Base-by-base conservation (phyloP, 768 basidiomycete species). In the Boletus reticuloceps region DNA sequence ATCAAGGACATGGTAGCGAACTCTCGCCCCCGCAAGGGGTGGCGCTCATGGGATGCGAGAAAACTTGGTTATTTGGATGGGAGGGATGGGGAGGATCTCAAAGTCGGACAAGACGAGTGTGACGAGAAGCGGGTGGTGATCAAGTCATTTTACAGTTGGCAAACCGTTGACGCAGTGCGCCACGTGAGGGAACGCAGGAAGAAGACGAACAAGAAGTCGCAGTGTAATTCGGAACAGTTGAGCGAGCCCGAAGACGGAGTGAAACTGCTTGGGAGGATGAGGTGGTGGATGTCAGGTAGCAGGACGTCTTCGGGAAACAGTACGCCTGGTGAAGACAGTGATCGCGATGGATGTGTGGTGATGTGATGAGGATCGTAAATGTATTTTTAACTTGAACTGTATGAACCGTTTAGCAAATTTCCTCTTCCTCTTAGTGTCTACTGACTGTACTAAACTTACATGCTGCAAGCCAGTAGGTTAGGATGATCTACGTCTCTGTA, bases 91-190 rank as follows among this genome's bases (percentile, higher is more conserved):
- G 86, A 88, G 58, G 81, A 82, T 37, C 70, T 88, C 54, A 83
- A 81, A 68, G 71, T 83, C 10, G 88, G 86, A 43, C 85, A 90
- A 72, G 88, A 91, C 69, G 92, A 94, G 69, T 91, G 90, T 64
- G 91, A 93, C 58, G 78, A 80, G 63, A 71, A 64, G 64, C 75
- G 85, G 25, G 85, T 93, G 25, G 86, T 90, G 48, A 66, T 94
- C 60, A 92, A 92, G 80, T 84, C 87, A 25, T 94, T 92, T 69
- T 87, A 89, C 69, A 84, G 86, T 47, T 91, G 89, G 88, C 88
- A 92, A 76, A 87, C 82, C 11, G 90, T 94, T 37, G 91, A 93
- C 66, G 82, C 84, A 0, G 90, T 92, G 46, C 78, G 79, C 55
- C 74, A 78, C 34, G 80, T 78, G 50, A 77, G 88, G 65, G 86